Base-by-base conservation (phyloP, 306 rosid species). In the Myrica gale region DNA sequence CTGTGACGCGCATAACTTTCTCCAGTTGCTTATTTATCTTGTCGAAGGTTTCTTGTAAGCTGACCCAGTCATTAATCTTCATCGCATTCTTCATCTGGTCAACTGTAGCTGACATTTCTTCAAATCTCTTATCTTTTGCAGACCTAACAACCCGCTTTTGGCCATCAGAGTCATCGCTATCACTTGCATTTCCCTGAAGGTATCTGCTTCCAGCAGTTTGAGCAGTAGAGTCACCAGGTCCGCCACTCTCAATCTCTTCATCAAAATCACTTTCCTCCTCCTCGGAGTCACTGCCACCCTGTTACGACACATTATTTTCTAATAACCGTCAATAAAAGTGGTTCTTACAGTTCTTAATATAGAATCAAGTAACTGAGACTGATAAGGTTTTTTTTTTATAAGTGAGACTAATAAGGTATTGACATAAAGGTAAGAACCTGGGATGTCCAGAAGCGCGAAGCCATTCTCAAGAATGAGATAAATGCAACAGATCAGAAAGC, bases 21-120 rank as follows among this genome's bases (percentile, higher is more conserved):
- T 96, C 99, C 12, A 96, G 93, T 77, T 96, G 99, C 73, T 96
- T 92, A 78, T 89, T 96, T 53, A 96, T 88, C 85, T 92, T 92
- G 77, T 92, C 98, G 74, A 96, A 96, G 69, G 88, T 89, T 90
- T 96, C 99, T 55, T 92, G 99, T 84, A 96, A 81, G 85, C 96
- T 89, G 11, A 96, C 99, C 98, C 99, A 96, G 44, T 96, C 99
- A 62, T 96, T 96, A 43, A 96, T 96, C 74, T 96, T 96, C 89
- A 90, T 92, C 0, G 98, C 99, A 86, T 96, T 96, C 86, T 89
- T 92, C 96, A 96, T 90, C 83, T 96, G 99, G 42, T 92, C 97
- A 4, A 89, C 96, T 0, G 99, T 89, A 2, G 96, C 86, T 37
- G 89, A 84, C 90, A 92, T 82, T 78, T 96, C 98, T 79, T 96